These are phyloP conservation scores for Taphrina wiesneri DNA, from an alignment of 1,139 yeast genomes.

Conservation along the genomic window DNA sequence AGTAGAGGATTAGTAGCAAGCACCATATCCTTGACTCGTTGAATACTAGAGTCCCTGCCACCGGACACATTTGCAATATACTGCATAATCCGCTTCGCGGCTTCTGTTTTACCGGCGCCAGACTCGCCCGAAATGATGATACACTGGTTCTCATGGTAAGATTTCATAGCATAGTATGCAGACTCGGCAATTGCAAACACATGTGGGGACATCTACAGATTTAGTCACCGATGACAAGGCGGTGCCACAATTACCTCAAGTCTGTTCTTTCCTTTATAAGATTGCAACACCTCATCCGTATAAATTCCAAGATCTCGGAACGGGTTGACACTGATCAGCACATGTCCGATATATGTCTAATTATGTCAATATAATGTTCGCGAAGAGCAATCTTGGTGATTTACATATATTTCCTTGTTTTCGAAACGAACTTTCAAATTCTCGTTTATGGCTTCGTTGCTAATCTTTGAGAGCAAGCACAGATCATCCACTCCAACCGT, in stretches of 20 bases:
- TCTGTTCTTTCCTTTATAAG: slow-evolving; percentile 88
- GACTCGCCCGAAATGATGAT: slow-evolving; percentile 98
- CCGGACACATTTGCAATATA: slow-evolving; percentile 85
- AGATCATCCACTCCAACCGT: slow-evolving; percentile 97
- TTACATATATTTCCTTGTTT: slow-evolving; percentile 74
- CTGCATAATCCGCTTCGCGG: slow-evolving; percentile 98
- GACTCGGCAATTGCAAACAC: slow-evolving; percentile 97
- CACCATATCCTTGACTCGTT: slow-evolving; percentile 93
- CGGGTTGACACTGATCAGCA: slow-evolving; percentile 89
- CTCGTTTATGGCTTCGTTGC: slow-evolving; percentile 91
- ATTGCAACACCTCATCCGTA: slow-evolving; percentile 69
- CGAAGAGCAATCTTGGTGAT: slow-evolving; percentile 52
- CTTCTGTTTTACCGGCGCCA: slow-evolving; percentile 99
- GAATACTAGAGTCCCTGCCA: slow-evolving; percentile 59
- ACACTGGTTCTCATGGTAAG: slow-evolving; percentile 93
- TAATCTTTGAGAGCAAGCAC: slow-evolving; percentile 80
- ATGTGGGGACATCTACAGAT: slow-evolving; percentile 74
- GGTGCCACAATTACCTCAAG: slow-evolving; percentile 59
- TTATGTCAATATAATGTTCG: background rate
- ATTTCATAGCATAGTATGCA: slow-evolving; percentile 92
- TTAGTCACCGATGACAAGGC: slow-evolving; percentile 44
- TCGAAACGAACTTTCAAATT: slow-evolving; percentile 85
- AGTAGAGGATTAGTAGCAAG: slow-evolving; percentile 94
- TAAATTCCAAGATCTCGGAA: slow-evolving; percentile 95
- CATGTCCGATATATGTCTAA: slow-evolving; percentile 44